Percentiles rank a stretch among this genome's conserved stretches.
Evolutionary conservation across 306 rosid genomes (phyloP).

Genomic region (Macrotyloma uniflorum): DNA sequence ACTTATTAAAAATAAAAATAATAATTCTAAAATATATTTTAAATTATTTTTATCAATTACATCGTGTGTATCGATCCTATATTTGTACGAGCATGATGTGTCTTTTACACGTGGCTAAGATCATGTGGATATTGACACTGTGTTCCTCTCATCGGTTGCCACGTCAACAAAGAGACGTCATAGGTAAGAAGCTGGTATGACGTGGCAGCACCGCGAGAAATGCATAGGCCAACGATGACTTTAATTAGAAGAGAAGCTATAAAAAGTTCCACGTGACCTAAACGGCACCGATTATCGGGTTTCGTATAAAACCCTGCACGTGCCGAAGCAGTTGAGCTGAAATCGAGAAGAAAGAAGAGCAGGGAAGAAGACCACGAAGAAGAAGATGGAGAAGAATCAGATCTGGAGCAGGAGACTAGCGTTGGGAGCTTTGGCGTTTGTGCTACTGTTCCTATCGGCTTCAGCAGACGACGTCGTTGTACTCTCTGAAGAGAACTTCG

Average conservation of each 20-base stretch:
- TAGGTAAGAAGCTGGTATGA: background rate
- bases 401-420: slow-evolving; percentile 49
- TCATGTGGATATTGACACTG: background rate
- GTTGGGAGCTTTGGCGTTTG: slow-evolving; percentile 61
- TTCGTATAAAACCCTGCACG: slow-evolving; percentile 32
- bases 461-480: slow-evolving; percentile 91
- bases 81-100: background rate
- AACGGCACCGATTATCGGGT: background rate
- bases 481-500: slow-evolving; percentile 80
- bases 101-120: slow-evolving; percentile 16
- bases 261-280: slow-evolving; percentile 31
- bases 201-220: background rate
- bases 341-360: background rate
- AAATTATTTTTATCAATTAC: background rate
- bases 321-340: slow-evolving; percentile 11
- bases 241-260: slow-evolving; percentile 16
- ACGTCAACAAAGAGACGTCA: slow-evolving; percentile 37
- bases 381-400: slow-evolving; percentile 50
- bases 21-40: no score
- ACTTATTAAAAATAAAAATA: no score
- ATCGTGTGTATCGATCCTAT: background rate
- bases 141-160: slow-evolving; percentile 30
- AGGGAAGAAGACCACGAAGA: slow-evolving; percentile 35
- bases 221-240: background rate
- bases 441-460: slow-evolving; percentile 52